These are phyloP conservation scores for Aeminium ludgeri DNA, from an alignment of 495 filamentous ascomycete genomes.

Conservation along the genomic window DNA sequence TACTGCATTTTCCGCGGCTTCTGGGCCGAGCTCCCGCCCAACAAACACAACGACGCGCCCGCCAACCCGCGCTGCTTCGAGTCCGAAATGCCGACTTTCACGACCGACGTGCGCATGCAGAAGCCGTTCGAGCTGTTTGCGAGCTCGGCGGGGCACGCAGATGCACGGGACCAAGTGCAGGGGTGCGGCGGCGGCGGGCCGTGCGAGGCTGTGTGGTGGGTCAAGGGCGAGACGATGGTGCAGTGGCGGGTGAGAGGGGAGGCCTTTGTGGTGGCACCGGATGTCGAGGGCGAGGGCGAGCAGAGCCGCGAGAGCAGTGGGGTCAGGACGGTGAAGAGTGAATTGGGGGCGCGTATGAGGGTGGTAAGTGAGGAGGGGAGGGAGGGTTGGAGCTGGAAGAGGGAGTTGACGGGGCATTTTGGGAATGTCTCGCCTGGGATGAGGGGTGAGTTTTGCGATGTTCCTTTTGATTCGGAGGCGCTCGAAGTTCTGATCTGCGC, in stretches of 20 bases:
- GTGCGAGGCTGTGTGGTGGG: constrained; percentile 77
- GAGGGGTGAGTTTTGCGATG: constrained; percentile 22
- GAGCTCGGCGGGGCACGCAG: constrained; percentile 24
- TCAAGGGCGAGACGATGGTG: constrained; percentile 39
- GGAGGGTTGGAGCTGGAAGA: constrained; percentile 39
- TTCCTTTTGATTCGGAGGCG: neutral
- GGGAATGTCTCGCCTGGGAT: constrained; percentile 60
- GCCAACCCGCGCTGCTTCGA: constrained; percentile 51
- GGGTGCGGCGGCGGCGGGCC: constrained; percentile 47
- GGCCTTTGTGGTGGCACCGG: constrained; percentile 40
- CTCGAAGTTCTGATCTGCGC: neutral
- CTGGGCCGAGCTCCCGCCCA: constrained; percentile 50
- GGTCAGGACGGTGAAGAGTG: constrained; percentile 31
- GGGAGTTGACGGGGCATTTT: constrained; percentile 71
- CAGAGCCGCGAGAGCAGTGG: constrained; percentile 27
- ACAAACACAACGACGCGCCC: constrained; percentile 47
- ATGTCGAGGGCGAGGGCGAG: constrained; percentile 31
- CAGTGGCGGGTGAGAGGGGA: constrained; percentile 75
- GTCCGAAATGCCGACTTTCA: constrained; percentile 63
- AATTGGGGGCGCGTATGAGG: constrained; percentile 29
- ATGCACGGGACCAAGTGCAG: constrained; percentile 22
- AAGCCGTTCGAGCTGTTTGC: constrained; percentile 56
- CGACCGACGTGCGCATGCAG: constrained; percentile 72
- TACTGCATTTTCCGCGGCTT: constrained; percentile 69
- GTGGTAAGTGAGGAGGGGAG: constrained; percentile 17